Evolutionary conservation across 176 grass and related monocot species (phyloP), one percentile per base, ranked within the genome.

Genomic region (Metroxylon sagu): DNA sequence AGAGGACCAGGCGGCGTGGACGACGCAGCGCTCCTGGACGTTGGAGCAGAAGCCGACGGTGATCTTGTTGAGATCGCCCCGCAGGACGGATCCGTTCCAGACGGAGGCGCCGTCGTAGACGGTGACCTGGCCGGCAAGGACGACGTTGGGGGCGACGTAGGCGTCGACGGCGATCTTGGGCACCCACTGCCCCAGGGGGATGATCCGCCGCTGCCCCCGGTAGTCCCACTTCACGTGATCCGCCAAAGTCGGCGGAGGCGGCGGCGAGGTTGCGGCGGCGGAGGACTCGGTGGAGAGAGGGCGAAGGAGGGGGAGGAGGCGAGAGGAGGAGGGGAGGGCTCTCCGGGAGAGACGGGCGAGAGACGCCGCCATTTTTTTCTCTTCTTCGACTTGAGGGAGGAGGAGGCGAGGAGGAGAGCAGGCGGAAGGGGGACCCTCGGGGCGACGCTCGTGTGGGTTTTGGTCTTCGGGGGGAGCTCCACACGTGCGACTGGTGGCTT

Each of bases 41-140:
- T 85, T 97, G 39, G 93, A 77, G 71, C 81, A 88, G 82, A 97
- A 97, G 1, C 93, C 93, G 23, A 97, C 69, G 3, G 87, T 92
- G 62, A 97, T 97, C 87, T 97, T 97, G 72, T 97, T 92, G 43
- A 97, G 93, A 54, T 92, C 93, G 2, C 93, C 93, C 0, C 93
- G 84, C 19, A 97, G 84, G 61, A 97, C 84, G 60, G 93, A 57
- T 60, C 93, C 93, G 69, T 75, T 80, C 87, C 93, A 97, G 23
- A 97, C 93, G 18, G 93, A 97, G 25, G 93, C 87, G 55, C 84
- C 81, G 67, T 97, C 93, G 55, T 77, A 60, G 75, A 97, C 81
- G 31, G 75, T 91, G 59, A 97, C 93, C 84, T 97, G 93, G 2
- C 93, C 87, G 5, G 84, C 84, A 14, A 97, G 84, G 56, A 97